Percentiles rank a stretch among this genome's conserved stretches.
Conservation (phyloP, 352 stramenopile genomes). For the Phytophthora palmivora region DNA sequence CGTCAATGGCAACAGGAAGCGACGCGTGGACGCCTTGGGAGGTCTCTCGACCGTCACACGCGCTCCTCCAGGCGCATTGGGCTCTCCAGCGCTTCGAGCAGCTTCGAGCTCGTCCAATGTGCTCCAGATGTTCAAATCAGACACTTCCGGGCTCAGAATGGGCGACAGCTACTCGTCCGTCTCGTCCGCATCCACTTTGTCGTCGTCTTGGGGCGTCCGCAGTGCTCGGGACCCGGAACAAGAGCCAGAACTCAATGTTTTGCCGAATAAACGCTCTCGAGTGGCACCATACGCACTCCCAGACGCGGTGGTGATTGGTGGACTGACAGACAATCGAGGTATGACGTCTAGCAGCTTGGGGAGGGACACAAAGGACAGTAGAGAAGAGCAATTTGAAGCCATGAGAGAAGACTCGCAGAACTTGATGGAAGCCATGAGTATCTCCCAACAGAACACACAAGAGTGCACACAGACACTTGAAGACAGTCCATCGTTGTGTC, state of each 20-base stretch:
- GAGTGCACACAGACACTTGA: conserved; percentile 77
- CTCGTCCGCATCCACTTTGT: conserved; percentile 27
- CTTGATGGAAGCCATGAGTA: conserved; percentile 69
- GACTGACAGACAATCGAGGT: conserved; percentile 2
- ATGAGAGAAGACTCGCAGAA: conserved; percentile 63
- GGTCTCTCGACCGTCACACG: conserved; percentile 27
- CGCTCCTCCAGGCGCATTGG: conserved; percentile 11
- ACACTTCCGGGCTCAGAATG: conserved; percentile 2
- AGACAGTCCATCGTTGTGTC: conserved; percentile 60
- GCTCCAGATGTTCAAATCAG: conserved; percentile 34
- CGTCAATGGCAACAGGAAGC: conserved; percentile 27
- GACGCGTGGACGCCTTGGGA: conserved; percentile 29
- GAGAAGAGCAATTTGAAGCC: conserved; percentile 42
- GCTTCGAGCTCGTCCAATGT: conserved; percentile 22
- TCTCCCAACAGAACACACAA: conserved; percentile 81
- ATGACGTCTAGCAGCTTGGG: conserved; percentile 24
- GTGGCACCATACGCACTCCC: conserved; percentile 15
- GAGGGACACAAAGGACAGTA: conserved; percentile 13
- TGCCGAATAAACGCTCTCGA: conserved; percentile 39
- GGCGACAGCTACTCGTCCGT: conserved; percentile 28
- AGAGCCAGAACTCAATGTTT: conserved; percentile 37
- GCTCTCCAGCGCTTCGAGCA: conserved; percentile 14
- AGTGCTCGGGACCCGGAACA: conserved; percentile 40
- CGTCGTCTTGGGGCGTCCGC: conserved; percentile 35
- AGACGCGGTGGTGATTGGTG: conserved; percentile 10